phyloP scores from a whole-genome alignment of 306 rosid genomes.

The Nissolia schottii region DNA sequence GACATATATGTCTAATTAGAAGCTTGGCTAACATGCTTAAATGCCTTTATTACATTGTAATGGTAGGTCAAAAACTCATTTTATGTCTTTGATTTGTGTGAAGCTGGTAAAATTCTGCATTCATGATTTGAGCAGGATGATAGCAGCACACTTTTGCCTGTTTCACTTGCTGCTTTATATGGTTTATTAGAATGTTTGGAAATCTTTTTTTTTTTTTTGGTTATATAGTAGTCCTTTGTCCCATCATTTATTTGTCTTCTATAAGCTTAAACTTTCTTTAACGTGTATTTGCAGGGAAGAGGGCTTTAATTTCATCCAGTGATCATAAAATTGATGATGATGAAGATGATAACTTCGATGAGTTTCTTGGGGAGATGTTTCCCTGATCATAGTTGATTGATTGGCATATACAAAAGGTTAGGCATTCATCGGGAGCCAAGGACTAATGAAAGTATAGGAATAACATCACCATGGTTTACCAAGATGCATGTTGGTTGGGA shows the following conservation, averaged over 20 bases:
- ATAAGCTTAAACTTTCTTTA: slow-evolving; percentile 1
- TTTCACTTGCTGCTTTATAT: slow-evolving; percentile 4
- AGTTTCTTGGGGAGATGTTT: slow-evolving; percentile 88
- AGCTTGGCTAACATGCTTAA: neutral
- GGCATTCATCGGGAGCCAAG: neutral
- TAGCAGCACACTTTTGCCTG: neutral
- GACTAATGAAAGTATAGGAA: neutral
- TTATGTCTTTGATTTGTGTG: slow-evolving; percentile 3
- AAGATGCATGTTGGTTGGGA: too few relatives aligned
- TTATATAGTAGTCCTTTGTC: neutral
- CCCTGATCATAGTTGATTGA: slow-evolving; percentile 40
- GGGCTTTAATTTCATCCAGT: slow-evolving; percentile 39
- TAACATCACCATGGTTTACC: neutral
- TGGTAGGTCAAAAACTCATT: neutral
- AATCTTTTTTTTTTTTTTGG: neutral
- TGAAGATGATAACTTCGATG: slow-evolving; percentile 56
- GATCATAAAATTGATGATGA: slow-evolving; percentile 38
- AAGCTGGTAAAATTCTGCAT: neutral
- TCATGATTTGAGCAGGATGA: slow-evolving; percentile 2
- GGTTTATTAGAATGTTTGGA: neutral
- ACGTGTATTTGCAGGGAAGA: slow-evolving; percentile 52
- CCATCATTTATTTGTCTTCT: neutral
- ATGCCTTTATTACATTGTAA: neutral
- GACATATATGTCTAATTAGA: neutral
- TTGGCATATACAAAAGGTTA: neutral